phyloP scores from a whole-genome alignment of 176 grass and related monocot species.

The Elymus sibiricus region DNA sequence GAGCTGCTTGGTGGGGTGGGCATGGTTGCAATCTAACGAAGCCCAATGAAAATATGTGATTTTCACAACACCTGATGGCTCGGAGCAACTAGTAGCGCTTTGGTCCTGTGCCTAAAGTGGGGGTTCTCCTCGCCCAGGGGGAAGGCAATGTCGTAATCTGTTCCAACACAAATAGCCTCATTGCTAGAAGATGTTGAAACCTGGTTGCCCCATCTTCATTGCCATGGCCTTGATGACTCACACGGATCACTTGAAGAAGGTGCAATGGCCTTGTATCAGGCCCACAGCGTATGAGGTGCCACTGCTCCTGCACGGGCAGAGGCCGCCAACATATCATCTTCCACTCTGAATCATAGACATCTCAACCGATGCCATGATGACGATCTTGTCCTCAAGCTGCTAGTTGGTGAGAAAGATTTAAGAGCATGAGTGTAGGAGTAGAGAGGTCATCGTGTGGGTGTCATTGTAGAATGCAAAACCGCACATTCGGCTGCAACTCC shows the following conservation, averaged over 20 bases:
- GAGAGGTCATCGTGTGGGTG: no score
- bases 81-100: not conserved
- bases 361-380: not conserved
- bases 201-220: not conserved
- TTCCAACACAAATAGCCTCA: not conserved
- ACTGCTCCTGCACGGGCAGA: not conserved
- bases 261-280: not conserved
- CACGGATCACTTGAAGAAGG: not conserved
- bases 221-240: not conserved
- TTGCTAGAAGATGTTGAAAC: not conserved
- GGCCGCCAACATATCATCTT: not conserved
- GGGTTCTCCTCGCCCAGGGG: not conserved
- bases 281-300: not conserved
- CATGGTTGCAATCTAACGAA: not conserved
- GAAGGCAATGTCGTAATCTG: not conserved
- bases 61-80: not conserved
- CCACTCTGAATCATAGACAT: not conserved
- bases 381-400: not conserved
- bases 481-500: no score
- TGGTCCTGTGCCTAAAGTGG: not conserved
- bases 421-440: no score
- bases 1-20: not conserved
- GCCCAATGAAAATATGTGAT: not conserved
- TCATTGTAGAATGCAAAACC: no score
- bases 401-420: not conserved